These are phyloP conservation scores for Populus deltoides DNA, from an alignment of 345 rosid species.

Conservation along the genomic window DNA sequence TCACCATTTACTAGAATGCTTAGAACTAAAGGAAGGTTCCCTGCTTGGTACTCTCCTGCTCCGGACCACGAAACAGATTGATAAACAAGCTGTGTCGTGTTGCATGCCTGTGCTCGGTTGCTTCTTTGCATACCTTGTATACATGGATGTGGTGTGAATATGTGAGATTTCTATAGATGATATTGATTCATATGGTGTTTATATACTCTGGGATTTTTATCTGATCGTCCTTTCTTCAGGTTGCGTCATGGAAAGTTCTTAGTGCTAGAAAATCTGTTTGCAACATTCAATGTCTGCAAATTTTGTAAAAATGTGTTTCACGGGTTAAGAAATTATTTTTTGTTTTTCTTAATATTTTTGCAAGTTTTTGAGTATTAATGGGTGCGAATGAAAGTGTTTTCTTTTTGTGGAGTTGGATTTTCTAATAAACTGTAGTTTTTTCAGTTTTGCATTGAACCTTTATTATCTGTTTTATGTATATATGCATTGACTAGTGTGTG, in stretches of 20 bases:
- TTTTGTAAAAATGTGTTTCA: neutral
- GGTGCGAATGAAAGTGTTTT: neutral
- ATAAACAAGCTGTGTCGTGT: conserved; percentile 7
- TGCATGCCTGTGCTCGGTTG: neutral
- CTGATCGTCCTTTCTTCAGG: neutral
- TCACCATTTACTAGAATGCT: conserved; percentile 69
- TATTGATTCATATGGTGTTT: neutral
- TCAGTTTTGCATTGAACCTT: neutral
- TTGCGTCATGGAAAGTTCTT: neutral
- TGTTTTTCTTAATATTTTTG: neutral
- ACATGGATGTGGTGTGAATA: neutral
- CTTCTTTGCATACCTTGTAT: neutral
- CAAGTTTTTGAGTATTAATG: neutral
- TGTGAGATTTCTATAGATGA: neutral
- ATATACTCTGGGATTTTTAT: neutral
- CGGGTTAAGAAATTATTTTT: too few species aligned
- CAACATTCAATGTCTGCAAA: neutral
- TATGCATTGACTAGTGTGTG: neutral
- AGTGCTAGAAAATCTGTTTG: neutral
- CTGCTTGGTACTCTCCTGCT: conserved; percentile 74
- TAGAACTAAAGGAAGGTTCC: conserved; percentile 55
- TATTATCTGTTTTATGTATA: too few species aligned
- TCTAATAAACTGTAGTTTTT: too few species aligned
- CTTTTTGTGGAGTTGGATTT: neutral
- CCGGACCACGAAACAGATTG: conserved; percentile 77